These are phyloP conservation scores for Thalassiosira ordinaria DNA, from an alignment of 352 stramenopile species.

Conservation along the genomic window DNA sequence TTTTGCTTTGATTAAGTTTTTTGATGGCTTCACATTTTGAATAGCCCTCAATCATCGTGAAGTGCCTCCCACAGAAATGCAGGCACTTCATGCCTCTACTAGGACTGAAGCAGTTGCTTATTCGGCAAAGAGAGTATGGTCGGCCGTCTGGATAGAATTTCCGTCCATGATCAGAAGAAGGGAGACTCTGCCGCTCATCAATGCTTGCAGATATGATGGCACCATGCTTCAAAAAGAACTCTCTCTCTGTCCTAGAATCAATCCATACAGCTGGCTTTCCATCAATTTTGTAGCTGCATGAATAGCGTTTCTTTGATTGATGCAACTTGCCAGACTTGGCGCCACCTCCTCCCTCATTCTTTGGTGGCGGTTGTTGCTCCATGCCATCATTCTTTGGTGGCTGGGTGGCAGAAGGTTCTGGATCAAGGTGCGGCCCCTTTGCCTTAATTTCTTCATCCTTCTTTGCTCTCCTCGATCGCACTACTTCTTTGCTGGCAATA, in stretches of 20 bases:
- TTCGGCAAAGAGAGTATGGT: neutral
- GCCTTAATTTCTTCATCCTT: neutral
- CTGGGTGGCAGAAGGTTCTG: neutral
- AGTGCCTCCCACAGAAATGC: neutral
- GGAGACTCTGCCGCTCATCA: neutral
- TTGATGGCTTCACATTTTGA: neutral
- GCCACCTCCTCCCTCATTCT: too few species aligned
- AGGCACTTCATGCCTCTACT: neutral
- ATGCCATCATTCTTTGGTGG: neutral
- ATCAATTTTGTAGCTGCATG: too few species aligned
- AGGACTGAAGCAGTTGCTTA: slow-evolving; percentile 15
- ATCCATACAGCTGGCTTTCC: too few species aligned
- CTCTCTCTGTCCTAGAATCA: neutral
- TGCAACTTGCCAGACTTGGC: too few species aligned
- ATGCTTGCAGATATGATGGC: slow-evolving; percentile 3
- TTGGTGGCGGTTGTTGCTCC: neutral
- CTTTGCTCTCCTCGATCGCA: neutral
- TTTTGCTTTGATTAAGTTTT: neutral
- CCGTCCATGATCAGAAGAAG: neutral
- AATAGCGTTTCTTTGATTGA: too few species aligned
- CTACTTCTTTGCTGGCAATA: neutral
- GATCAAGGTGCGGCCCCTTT: neutral
- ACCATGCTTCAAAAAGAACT: slow-evolving; percentile 11
- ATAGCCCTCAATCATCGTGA: neutral
- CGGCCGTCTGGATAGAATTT: slow-evolving; percentile 6